Conservation (phyloP, 306 rosid species). For the Vicia villosa region DNA sequence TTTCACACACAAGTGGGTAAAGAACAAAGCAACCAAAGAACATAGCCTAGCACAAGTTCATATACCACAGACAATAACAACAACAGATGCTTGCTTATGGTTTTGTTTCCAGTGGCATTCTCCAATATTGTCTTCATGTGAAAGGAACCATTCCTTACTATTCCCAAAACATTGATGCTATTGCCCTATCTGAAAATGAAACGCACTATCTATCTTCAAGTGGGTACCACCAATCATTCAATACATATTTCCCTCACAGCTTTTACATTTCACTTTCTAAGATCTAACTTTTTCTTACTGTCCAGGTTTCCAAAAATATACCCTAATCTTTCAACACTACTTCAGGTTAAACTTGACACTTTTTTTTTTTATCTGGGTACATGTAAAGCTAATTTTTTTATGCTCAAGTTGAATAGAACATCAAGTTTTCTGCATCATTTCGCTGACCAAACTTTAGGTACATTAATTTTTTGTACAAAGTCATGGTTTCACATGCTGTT, state of each 20-base stretch:
- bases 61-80: neutral
- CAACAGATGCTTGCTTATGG: neutral
- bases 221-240: slow-evolving; percentile 7
- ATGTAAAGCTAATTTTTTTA: neutral
- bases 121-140: neutral
- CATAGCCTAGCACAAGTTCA: neutral
- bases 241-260: slow-evolving; percentile 2
- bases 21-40: neutral
- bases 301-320: neutral
- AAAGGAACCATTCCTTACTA: neutral
- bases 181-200: neutral
- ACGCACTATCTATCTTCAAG: neutral
- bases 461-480: neutral
- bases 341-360: neutral
- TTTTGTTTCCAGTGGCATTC: neutral
- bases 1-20: neutral
- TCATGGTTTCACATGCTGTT: slow-evolving; percentile 4
- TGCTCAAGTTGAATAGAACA: neutral
- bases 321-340: neutral
- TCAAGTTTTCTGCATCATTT: neutral
- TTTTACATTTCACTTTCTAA: neutral
- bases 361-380: neutral
- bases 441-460: slow-evolving; percentile 4
- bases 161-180: neutral
- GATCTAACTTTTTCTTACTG: slow-evolving; percentile 2